Evolutionary conservation across 192 early-diverging fungal genomes (phyloP).

Genomic region (Rhizoclosmatium sp.): DNA sequence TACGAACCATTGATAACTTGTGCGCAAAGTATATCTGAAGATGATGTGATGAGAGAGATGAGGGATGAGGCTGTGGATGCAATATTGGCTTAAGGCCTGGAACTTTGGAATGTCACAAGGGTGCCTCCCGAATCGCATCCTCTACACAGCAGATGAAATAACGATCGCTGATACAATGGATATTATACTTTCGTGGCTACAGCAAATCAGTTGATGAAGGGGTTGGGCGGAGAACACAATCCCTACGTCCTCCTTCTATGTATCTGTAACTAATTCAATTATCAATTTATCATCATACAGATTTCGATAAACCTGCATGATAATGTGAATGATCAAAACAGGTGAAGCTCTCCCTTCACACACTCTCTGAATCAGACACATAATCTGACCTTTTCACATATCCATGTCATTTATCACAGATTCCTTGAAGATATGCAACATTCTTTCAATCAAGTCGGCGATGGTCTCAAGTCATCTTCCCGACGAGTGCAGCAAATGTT

Average conservation of each 20-base stretch:
- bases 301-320: conserved; percentile 41
- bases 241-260: not conserved
- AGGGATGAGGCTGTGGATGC: too few relatives aligned
- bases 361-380: not conserved
- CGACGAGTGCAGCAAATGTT: conserved; percentile 26
- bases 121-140: too few relatives aligned
- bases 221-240: not conserved
- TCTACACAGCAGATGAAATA: too few relatives aligned
- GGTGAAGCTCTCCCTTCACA: not conserved
- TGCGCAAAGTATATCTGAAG: too few relatives aligned
- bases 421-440: conserved; percentile 33
- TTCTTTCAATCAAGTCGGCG: conserved; percentile 33
- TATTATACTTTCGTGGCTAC: too few relatives aligned
- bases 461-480: conserved; percentile 34
- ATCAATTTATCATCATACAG: conserved; percentile 1
- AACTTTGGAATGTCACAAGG: too few relatives aligned
- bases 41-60: too few relatives aligned
- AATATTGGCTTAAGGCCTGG: too few relatives aligned
- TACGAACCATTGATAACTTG: not conserved
- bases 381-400: not conserved
- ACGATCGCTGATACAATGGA: too few relatives aligned
- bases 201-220: too few relatives aligned
- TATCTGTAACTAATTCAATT: not conserved
- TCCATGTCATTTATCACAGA: not conserved
- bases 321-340: conserved; percentile 38